Percentiles rank a stretch among this genome's conserved stretches.
Evolutionary conservation across 2,329 filamentous ascomycete genomes (phyloP).

Genomic region (Ophiostoma tasmaniense): DNA sequence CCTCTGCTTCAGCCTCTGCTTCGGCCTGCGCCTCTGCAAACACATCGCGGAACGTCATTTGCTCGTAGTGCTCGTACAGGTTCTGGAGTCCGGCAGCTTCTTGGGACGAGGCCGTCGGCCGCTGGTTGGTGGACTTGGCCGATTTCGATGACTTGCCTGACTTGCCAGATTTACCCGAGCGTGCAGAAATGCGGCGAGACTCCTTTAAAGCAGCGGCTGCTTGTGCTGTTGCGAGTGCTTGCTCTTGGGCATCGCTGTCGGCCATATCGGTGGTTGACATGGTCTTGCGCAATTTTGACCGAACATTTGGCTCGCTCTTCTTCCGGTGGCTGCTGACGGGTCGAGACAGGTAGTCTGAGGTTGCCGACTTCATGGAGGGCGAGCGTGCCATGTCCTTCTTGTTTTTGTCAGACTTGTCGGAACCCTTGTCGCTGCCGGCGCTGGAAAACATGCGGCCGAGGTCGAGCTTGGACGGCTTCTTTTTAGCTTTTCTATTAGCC

Average conservation of each 20-base stretch:
- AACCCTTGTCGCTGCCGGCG: slow-evolving; percentile 29
- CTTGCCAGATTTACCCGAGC: background rate
- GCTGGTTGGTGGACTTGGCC: slow-evolving; percentile 1
- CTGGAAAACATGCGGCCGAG: slow-evolving; percentile 37
- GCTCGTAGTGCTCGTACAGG: slow-evolving; percentile 51
- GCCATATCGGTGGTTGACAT: background rate
- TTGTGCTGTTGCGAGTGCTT: slow-evolving; percentile 20
- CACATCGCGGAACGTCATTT: slow-evolving; percentile 42
- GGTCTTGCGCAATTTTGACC: background rate
- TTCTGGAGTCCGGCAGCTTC: slow-evolving; percentile 34
- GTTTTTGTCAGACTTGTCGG: slow-evolving; percentile 8
- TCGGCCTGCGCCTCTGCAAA: slow-evolving; percentile 22
- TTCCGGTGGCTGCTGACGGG: slow-evolving; percentile 24
- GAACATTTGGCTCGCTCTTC: slow-evolving; percentile 24
- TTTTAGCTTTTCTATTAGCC: slow-evolving; percentile 29
- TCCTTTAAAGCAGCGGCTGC: slow-evolving; percentile 19
- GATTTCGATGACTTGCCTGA: background rate
- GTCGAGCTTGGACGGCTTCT: slow-evolving; percentile 42
- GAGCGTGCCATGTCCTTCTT: slow-evolving; percentile 25
- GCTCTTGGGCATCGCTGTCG: background rate
- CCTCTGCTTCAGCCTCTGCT: background rate
- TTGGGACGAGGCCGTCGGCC: slow-evolving; percentile 14
- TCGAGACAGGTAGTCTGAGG: slow-evolving; percentile 23
- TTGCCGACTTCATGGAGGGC: slow-evolving; percentile 35
- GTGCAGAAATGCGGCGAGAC: background rate